Conservation (phyloP, 2,329 filamentous ascomycete species). For the Apiospora malaysiana region DNA sequence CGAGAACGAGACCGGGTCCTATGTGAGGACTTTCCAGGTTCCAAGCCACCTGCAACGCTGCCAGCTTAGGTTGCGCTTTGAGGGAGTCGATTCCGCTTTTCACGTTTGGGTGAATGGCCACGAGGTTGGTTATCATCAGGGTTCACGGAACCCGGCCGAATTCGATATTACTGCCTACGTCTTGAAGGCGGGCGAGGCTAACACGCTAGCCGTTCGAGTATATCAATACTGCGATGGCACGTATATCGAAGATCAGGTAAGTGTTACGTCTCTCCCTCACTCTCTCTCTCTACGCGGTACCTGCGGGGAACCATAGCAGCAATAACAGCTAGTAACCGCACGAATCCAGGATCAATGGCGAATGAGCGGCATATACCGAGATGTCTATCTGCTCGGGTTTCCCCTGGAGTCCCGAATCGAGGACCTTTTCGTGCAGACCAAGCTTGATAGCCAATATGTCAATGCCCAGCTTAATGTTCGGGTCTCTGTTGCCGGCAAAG, state of each 20-base stretch:
- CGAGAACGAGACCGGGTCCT: conserved; percentile 61
- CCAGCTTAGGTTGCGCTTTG: conserved; percentile 63
- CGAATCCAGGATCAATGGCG: conserved; percentile 62
- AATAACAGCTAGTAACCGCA: background rate
- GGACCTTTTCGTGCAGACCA: conserved; percentile 59
- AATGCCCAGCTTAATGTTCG: conserved; percentile 54
- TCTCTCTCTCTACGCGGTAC: background rate
- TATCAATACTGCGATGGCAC: conserved; percentile 67
- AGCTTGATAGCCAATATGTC: conserved; percentile 57
- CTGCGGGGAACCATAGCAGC: too few species aligned
- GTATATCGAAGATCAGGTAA: conserved; percentile 63
- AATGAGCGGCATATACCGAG: conserved; percentile 58
- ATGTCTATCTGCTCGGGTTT: conserved; percentile 65
- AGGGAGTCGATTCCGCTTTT: conserved; percentile 67
- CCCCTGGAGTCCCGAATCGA: conserved; percentile 58
- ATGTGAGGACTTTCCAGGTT: conserved; percentile 56
- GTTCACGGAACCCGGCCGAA: conserved; percentile 65
- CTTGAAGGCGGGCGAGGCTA: conserved; percentile 44
- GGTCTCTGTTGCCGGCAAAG: conserved; percentile 56
- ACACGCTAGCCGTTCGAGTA: conserved; percentile 60
- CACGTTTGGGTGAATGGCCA: conserved; percentile 67
- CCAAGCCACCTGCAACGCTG: conserved; percentile 43
- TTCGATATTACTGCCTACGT: conserved; percentile 63
- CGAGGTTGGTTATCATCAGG: conserved; percentile 66
- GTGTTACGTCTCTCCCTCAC: conserved; percentile 10